A percentile compares a stretch with the other conserved stretches of the same genome.
Conservation (phyloP, 192 early-diverging fungal species). For the Coemansia umbellata region DNA sequence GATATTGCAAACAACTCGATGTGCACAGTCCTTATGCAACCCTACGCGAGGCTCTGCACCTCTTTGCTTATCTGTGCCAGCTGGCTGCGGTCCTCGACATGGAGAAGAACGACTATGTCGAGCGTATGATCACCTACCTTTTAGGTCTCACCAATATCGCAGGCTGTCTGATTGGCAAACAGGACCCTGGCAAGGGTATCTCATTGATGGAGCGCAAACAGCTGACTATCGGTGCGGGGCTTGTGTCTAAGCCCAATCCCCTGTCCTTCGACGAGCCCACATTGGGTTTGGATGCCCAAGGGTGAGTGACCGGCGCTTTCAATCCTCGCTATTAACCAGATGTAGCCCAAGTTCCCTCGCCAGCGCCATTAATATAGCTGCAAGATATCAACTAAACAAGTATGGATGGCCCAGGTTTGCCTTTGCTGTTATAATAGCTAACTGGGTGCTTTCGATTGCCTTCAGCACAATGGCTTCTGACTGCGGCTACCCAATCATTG, state of each 20-base stretch:
- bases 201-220: constrained; percentile 86
- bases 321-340: constrained; percentile 58
- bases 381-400: constrained; percentile 25
- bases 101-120: constrained; percentile 70
- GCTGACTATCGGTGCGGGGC: constrained; percentile 79
- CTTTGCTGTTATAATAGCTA: constrained; percentile 56
- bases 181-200: constrained; percentile 70
- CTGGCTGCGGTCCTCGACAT: constrained; percentile 57
- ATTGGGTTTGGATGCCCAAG: constrained; percentile 76
- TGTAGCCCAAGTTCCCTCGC: constrained; percentile 60
- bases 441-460: constrained; percentile 60
- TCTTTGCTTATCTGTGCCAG: constrained; percentile 65
- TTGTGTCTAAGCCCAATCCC: constrained; percentile 74
- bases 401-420: constrained; percentile 39
- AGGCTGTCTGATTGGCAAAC: constrained; percentile 68
- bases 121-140: constrained; percentile 67
- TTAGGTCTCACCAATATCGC: constrained; percentile 72
- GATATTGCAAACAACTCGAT: constrained; percentile 84
- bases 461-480: constrained; percentile 53
- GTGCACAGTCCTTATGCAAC: constrained; percentile 71
- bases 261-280: constrained; percentile 91
- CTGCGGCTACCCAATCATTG: background rate
- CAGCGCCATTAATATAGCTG: constrained; percentile 59
- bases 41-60: constrained; percentile 60
- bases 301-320: constrained; percentile 54